Conservation (phyloP, 2,329 filamentous ascomycete genomes). For the Thelonectria discophora region DNA sequence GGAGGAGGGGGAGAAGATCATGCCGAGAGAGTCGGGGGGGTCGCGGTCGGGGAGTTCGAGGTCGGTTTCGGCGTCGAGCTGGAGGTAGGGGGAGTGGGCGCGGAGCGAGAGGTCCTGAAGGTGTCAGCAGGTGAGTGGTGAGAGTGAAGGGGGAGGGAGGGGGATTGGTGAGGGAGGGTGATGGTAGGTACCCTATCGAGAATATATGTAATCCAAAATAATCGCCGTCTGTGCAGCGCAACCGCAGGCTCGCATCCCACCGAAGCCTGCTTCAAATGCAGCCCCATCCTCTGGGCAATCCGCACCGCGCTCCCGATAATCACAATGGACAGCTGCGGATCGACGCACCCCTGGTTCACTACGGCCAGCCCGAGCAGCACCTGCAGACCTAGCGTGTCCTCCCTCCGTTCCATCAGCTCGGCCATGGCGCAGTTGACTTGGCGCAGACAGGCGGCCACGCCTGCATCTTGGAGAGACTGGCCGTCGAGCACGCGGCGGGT, state of each 20-base stretch:
- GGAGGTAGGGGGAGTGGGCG: slow-evolving; percentile 46
- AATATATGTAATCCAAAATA: slow-evolving; percentile 51
- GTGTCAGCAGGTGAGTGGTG: background rate
- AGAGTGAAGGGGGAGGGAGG: no score
- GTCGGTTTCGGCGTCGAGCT: slow-evolving; percentile 49
- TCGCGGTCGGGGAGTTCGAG: slow-evolving; percentile 37
- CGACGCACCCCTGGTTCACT: slow-evolving; percentile 44
- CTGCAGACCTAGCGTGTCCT: slow-evolving; percentile 46
- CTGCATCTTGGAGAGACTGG: slow-evolving; percentile 30
- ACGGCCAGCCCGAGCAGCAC: slow-evolving; percentile 48
- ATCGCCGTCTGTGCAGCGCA: slow-evolving; percentile 40
- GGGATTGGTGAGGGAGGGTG: background rate
- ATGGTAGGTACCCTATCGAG: slow-evolving; percentile 41
- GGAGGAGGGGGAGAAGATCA: slow-evolving; percentile 20
- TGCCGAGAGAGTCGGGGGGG: slow-evolving; percentile 21
- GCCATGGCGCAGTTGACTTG: slow-evolving; percentile 46
- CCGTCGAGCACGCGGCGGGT: slow-evolving; percentile 39
- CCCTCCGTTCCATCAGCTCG: slow-evolving; percentile 43
- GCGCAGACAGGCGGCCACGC: slow-evolving; percentile 39
- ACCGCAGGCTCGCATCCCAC: slow-evolving; percentile 5
- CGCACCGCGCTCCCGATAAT: slow-evolving; percentile 46
- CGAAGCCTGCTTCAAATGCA: slow-evolving; percentile 41
- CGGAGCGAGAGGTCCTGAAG: slow-evolving; percentile 48
- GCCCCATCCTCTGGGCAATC: slow-evolving; percentile 44
- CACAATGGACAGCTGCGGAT: slow-evolving; percentile 45